A percentile compares a stretch with the other conserved stretches of the same genome.
Conservation (phyloP, 257 asterid species). For the Fraxinus quadrangulata region DNA sequence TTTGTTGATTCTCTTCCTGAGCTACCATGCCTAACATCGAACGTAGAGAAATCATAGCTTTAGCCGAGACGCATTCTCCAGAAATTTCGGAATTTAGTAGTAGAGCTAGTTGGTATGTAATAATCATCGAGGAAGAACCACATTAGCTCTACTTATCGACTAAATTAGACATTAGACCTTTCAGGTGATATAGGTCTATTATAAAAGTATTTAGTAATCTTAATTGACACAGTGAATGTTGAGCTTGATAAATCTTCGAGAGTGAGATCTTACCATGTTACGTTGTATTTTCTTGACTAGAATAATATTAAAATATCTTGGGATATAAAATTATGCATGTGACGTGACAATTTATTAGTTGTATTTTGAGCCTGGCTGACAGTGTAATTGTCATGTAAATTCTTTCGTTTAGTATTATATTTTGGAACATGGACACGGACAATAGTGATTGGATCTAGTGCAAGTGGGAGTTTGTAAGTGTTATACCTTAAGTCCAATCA, state of each 20-base stretch:
- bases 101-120: not conserved
- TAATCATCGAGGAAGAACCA: slow-evolving; percentile 9
- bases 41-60: too few species aligned
- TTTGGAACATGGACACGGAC: not conserved
- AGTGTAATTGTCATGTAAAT: too few species aligned
- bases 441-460: too few species aligned
- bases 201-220: not conserved
- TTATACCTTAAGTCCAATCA: too few species aligned
- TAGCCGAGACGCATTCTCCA: not conserved
- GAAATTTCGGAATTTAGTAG: not conserved
- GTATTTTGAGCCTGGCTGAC: not conserved
- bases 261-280: slow-evolving; percentile 10
- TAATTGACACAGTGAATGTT: slow-evolving; percentile 1
- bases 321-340: not conserved
- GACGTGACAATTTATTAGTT: not conserved
- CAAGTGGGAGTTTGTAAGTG: too few species aligned
- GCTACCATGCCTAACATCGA: too few species aligned
- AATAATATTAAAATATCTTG: not conserved
- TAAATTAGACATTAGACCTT: not conserved
- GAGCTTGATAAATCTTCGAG: slow-evolving; percentile 13
- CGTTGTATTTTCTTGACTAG: slow-evolving; percentile 13
- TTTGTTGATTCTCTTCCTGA: too few species aligned
- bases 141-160: slow-evolving; percentile 20
- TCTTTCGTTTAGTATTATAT: too few species aligned
- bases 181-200: slow-evolving; percentile 3